phyloP scores from a whole-genome alignment of 768 basidiomycete species.

The Leccinum subtestaceum region DNA sequence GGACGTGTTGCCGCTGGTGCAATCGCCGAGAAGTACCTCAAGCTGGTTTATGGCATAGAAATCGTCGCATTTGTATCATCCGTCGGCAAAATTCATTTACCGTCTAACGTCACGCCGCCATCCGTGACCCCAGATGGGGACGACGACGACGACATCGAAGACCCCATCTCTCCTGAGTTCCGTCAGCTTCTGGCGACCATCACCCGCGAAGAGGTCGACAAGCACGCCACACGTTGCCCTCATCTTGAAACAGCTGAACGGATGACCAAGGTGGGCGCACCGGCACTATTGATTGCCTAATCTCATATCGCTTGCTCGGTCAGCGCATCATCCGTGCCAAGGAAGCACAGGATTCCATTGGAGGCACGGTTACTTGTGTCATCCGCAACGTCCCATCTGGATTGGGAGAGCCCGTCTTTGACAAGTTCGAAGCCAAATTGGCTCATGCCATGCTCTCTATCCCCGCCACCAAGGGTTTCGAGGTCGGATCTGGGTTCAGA shows the following conservation, averaged over 20 bases:
- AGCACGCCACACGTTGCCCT: slow-evolving; percentile 84
- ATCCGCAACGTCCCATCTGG: slow-evolving; percentile 88
- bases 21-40: slow-evolving; percentile 95
- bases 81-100: slow-evolving; percentile 89
- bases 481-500: slow-evolving; percentile 94
- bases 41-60: slow-evolving; percentile 81
- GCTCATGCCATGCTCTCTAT: slow-evolving; percentile 99
- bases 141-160: slow-evolving; percentile 61
- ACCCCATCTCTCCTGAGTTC: slow-evolving; percentile 83
- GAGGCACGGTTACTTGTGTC: slow-evolving; percentile 97
- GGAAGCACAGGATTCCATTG: slow-evolving; percentile 88
- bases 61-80: slow-evolving; percentile 97
- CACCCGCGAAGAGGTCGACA: slow-evolving; percentile 86
- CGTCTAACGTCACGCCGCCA: slow-evolving; percentile 45
- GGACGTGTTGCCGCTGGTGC: slow-evolving; percentile 97
- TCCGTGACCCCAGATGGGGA: slow-evolving; percentile 43
- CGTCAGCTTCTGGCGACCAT: slow-evolving; percentile 72
- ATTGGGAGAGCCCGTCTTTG: slow-evolving; percentile 95
- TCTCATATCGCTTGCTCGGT: slow-evolving; percentile 10
- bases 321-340: slow-evolving; percentile 95
- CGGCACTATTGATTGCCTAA: slow-evolving; percentile 35
- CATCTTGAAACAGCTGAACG: slow-evolving; percentile 82
- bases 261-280: slow-evolving; percentile 73
- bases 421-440: slow-evolving; percentile 95
- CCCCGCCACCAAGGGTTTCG: slow-evolving; percentile 97